phyloP scores from a whole-genome alignment of 2,329 filamentous ascomycete genomes.

The Alternaria postmessia region DNA sequence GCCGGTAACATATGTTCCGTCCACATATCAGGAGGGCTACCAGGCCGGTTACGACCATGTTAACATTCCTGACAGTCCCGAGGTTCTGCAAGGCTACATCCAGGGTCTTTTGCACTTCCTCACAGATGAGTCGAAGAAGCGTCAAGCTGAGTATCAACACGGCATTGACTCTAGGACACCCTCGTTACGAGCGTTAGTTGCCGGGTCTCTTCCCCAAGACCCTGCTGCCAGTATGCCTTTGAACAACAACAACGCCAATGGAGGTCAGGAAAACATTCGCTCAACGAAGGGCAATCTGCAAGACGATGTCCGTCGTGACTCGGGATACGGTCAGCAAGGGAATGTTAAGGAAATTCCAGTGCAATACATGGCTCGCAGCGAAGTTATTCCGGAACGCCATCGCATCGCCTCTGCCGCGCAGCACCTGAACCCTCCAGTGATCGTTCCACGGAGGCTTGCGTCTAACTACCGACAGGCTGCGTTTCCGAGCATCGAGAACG shows the following conservation, averaged over 20 bases:
- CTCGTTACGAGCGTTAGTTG: slow-evolving; percentile 39
- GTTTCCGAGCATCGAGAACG: slow-evolving; percentile 20
- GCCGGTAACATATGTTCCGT: slow-evolving; percentile 32
- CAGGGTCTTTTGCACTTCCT: slow-evolving; percentile 45
- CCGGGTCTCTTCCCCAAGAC: slow-evolving; percentile 36
- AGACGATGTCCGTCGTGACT: slow-evolving; percentile 21
- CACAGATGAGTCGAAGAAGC: slow-evolving; percentile 36
- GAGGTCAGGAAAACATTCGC: slow-evolving; percentile 39
- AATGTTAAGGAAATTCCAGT: slow-evolving; percentile 17
- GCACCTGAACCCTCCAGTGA: slow-evolving; percentile 20
- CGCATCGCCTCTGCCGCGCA: slow-evolving; percentile 23
- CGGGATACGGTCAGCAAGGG: slow-evolving; percentile 24
- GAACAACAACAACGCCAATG: slow-evolving; percentile 21
- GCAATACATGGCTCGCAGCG: slow-evolving; percentile 23
- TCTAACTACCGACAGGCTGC: slow-evolving; percentile 18
- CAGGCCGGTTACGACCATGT: slow-evolving; percentile 48
- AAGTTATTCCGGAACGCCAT: slow-evolving; percentile 23
- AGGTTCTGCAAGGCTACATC: slow-evolving; percentile 46
- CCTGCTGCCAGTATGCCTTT: slow-evolving; percentile 41
- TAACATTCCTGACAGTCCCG: slow-evolving; percentile 41
- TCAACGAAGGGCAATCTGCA: slow-evolving; percentile 19
- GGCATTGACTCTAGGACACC: slow-evolving; percentile 26
- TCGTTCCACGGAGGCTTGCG: slow-evolving; percentile 21
- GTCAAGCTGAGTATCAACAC: slow-evolving; percentile 20
- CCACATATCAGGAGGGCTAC: slow-evolving; percentile 51